Percentiles rank a stretch among this genome's conserved stretches.
Evolutionary conservation across 805 yeast genomes (phyloP).

Genomic region (Metschnikowia continentalis): DNA sequence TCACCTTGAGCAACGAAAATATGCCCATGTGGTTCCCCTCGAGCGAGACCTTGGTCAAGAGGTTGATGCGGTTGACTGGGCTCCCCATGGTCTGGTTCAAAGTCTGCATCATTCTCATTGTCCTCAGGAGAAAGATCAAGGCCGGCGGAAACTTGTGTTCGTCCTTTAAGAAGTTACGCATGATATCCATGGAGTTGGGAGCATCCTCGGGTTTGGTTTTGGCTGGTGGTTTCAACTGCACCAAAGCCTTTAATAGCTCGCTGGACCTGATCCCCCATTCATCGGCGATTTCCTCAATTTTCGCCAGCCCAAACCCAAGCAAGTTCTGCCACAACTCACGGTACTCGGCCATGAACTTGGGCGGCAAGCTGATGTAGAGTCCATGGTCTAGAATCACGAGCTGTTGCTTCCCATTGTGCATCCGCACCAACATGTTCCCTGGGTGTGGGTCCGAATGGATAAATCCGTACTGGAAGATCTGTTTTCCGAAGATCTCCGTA

Average conservation of each 20-base stretch:
- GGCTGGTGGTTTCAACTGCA: conserved; percentile 43
- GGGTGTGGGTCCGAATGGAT: conserved; percentile 81
- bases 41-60: conserved; percentile 57
- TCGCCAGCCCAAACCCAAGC: conserved; percentile 48
- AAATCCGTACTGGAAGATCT: conserved; percentile 62
- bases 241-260: conserved; percentile 57
- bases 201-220: conserved; percentile 29
- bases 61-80: conserved; percentile 68
- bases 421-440: conserved; percentile 63
- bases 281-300: conserved; percentile 45
- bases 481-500: conserved; percentile 49
- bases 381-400: conserved; percentile 76
- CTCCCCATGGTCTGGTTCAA: conserved; percentile 62
- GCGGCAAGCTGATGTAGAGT: conserved; percentile 52
- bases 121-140: conserved; percentile 59
- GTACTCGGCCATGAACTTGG: conserved; percentile 52
- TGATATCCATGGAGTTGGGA: conserved; percentile 33
- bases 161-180: conserved; percentile 56
- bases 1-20: conserved; percentile 19
- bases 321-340: conserved; percentile 60
- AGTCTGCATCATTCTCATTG: conserved; percentile 73
- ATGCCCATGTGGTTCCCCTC: conserved; percentile 9
- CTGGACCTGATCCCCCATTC: conserved; percentile 69
- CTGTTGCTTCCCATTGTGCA: conserved; percentile 41
- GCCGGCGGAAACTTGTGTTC: conserved; percentile 64